Conservation (phyloP, 257 asterid species). For the Forsythia viridissima region DNA sequence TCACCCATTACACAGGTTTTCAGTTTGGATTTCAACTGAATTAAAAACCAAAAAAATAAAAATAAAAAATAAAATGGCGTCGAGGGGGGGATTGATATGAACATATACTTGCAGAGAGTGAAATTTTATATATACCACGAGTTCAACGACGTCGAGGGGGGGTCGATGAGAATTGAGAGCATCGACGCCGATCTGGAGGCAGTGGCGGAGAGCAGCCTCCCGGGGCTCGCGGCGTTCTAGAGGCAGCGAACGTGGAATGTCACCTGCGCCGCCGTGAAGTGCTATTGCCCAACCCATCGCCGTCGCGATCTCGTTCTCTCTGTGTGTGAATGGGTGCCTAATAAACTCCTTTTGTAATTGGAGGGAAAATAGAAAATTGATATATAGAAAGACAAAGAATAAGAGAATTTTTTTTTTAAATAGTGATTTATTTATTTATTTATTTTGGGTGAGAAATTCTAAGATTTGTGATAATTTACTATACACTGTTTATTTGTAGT, state of each 20-base stretch:
- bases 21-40: neutral
- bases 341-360: neutral
- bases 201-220: slow-evolving; percentile 65
- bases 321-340: neutral
- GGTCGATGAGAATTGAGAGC: slow-evolving; percentile 73
- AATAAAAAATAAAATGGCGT: neutral
- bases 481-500: too few species aligned
- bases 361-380: neutral
- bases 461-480: too few species aligned
- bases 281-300: slow-evolving; percentile 98
- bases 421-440: too few species aligned
- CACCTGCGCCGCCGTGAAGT: slow-evolving; percentile 95
- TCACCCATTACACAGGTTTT: neutral
- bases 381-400: too few species aligned
- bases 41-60: neutral
- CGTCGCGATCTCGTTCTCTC: neutral
- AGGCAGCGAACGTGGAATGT: slow-evolving; percentile 63
- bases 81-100: too few species aligned
- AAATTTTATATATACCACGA: slow-evolving; percentile 44
- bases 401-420: too few species aligned
- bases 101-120: neutral
- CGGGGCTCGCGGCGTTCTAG: slow-evolving; percentile 68
- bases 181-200: slow-evolving; percentile 72
- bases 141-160: slow-evolving; percentile 88
- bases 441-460: too few species aligned